Conservation (phyloP, 176 grass and related monocot genomes). For the Phragmites australis region DNA sequence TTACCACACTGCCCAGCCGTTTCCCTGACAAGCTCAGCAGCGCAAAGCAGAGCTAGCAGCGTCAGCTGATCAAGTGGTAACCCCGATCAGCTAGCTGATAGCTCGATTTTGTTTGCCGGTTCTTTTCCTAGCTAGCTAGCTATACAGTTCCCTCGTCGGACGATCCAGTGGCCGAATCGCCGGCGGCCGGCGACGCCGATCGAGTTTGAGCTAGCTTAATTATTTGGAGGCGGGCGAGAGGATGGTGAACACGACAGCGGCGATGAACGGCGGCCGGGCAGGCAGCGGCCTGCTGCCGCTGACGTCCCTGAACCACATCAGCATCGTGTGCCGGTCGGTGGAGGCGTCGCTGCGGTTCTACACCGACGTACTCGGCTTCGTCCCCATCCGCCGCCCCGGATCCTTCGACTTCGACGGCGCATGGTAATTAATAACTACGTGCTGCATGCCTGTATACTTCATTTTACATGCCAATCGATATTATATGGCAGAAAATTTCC, state of each 20-base stretch:
- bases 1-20: neutral
- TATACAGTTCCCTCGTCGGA: no score
- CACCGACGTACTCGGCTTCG: constrained; percentile 75
- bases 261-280: neutral
- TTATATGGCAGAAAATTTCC: no score
- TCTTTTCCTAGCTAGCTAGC: no score
- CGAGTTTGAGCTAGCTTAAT: neutral
- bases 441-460: neutral
- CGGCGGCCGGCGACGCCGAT: no score
- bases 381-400: constrained; percentile 59
- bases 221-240: neutral
- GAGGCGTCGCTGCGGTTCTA: constrained; percentile 76
- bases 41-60: neutral
- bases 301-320: constrained; percentile 89
- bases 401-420: constrained; percentile 85
- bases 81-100: no score
- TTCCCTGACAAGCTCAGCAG: neutral
- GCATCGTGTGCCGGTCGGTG: constrained; percentile 69
- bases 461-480: no score
- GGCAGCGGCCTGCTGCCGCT: constrained; percentile 58
- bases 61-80: no score
- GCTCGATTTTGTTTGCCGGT: no score
- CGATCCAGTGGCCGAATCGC: no score
- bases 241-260: constrained; percentile 40
- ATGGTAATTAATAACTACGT: no score